phyloP scores from a whole-genome alignment of 345 rosid species.

The Eucalyptus tenuipes region DNA sequence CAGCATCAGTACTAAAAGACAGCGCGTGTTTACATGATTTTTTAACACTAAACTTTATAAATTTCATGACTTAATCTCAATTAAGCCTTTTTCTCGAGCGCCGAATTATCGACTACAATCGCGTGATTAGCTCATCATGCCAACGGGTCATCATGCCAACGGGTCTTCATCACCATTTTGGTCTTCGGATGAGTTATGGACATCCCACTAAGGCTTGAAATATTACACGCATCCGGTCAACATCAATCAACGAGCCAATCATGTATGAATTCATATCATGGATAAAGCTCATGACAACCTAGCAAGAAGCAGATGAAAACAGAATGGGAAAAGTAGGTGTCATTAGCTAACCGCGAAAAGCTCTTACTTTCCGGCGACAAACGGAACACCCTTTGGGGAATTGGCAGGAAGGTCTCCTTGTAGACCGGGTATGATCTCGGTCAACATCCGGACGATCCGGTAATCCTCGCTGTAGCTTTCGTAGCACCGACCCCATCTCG shows the following conservation, averaged over 20 bases:
- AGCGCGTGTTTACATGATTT: neutral
- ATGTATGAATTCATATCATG: neutral
- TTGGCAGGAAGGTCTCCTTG: conserved; percentile 70
- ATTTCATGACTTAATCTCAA: neutral
- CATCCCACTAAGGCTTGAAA: neutral
- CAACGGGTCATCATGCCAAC: neutral
- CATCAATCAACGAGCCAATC: neutral
- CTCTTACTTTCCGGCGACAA: conserved; percentile 54
- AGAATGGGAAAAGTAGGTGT: neutral
- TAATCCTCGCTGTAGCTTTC: conserved; percentile 93
- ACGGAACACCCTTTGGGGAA: conserved; percentile 47
- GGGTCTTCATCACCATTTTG: neutral
- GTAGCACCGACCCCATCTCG: conserved; percentile 95
- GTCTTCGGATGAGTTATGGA: neutral
- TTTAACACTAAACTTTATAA: neutral
- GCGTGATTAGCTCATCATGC: neutral
- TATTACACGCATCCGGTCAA: neutral
- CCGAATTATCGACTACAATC: neutral
- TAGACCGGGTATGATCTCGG: conserved; percentile 62
- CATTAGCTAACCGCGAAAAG: neutral
- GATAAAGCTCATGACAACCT: neutral
- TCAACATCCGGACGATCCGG: conserved; percentile 55
- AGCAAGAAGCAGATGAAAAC: neutral
- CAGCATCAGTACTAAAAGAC: neutral
- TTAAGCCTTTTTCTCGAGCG: neutral